phyloP scores from a whole-genome alignment of 495 filamentous ascomycete genomes.

The Arthonia radiata region DNA sequence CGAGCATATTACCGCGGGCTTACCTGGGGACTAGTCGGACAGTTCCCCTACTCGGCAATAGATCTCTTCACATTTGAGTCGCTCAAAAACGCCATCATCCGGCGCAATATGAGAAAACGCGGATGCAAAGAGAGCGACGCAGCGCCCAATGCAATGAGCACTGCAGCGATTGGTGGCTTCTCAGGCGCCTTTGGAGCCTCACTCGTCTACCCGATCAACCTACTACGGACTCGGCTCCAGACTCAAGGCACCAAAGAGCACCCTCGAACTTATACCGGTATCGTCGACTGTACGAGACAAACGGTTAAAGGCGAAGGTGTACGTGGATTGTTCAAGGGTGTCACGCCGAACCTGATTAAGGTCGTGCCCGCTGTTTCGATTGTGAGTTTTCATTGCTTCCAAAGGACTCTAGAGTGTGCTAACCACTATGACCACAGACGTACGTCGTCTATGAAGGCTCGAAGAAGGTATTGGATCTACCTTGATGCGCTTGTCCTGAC shows the following conservation, averaged over 20 bases:
- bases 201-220: conserved; percentile 83
- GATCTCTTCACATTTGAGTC: conserved; percentile 90
- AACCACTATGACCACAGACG: conserved; percentile 16
- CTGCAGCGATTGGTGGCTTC: conserved; percentile 62
- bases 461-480: conserved; percentile 48
- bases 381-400: conserved; percentile 10
- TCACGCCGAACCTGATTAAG: conserved; percentile 90
- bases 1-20: conserved; percentile 74
- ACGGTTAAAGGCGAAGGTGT: conserved; percentile 66
- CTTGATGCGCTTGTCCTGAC: no score
- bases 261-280: conserved; percentile 69
- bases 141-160: conserved; percentile 46
- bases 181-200: conserved; percentile 88
- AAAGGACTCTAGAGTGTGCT: conserved; percentile 4
- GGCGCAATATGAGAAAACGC: conserved; percentile 39
- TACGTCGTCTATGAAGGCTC: conserved; percentile 96
- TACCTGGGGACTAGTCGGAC: conserved; percentile 74
- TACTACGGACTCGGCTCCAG: conserved; percentile 80
- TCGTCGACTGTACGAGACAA: conserved; percentile 60
- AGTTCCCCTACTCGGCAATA: conserved; percentile 95
- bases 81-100: conserved; percentile 48
- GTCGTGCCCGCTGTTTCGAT: conserved; percentile 93
- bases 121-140: conserved; percentile 65
- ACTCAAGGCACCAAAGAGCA: conserved; percentile 84
- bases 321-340: conserved; percentile 74